Percentiles rank a stretch among this genome's conserved stretches.
Conservation (phyloP, 805 yeast species). For the Cyberlindnera galapagoensis region DNA sequence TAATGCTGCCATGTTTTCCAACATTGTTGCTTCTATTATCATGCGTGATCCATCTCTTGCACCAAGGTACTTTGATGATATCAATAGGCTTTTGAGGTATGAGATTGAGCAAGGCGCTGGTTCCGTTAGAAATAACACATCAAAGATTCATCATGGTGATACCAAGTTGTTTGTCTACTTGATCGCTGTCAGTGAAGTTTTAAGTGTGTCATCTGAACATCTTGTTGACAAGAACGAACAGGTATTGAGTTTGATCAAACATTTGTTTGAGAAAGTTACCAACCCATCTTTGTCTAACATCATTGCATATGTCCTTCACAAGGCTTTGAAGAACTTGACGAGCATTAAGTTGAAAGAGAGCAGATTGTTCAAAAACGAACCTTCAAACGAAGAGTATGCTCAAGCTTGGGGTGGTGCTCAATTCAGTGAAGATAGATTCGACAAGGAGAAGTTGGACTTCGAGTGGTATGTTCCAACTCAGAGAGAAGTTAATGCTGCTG, state of each 20-base stretch:
- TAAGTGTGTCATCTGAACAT: slow-evolving; percentile 58
- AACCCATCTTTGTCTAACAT: slow-evolving; percentile 55
- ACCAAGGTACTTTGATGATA: slow-evolving; percentile 18
- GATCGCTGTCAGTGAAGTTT: slow-evolving; percentile 59
- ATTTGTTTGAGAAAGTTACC: slow-evolving; percentile 24
- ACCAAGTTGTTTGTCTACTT: slow-evolving; percentile 67
- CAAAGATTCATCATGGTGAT: slow-evolving; percentile 71
- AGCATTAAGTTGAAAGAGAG: slow-evolving; percentile 53
- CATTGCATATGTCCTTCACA: slow-evolving; percentile 59
- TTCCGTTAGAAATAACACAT: slow-evolving; percentile 49
- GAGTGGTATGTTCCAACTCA: slow-evolving; percentile 71
- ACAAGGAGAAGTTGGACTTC: slow-evolving; percentile 43
- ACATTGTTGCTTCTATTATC: slow-evolving; percentile 65
- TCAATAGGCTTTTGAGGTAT: slow-evolving; percentile 42
- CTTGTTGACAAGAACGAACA: slow-evolving; percentile 39
- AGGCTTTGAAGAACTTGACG: slow-evolving; percentile 56
- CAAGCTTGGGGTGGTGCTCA: slow-evolving; percentile 75
- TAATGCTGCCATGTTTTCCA: slow-evolving; percentile 61
- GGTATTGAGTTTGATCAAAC: slow-evolving; percentile 32
- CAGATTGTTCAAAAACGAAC: slow-evolving; percentile 43
- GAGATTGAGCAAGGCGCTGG: slow-evolving; percentile 85
- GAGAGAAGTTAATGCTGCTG: slow-evolving; percentile 53
- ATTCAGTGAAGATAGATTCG: slow-evolving; percentile 45
- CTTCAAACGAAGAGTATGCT: slow-evolving; percentile 29
- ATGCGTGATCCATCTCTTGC: slow-evolving; percentile 40